A percentile compares a stretch with the other conserved stretches of the same genome.
These are phyloP conservation scores for Trichoderma guizhouense DNA, from an alignment of 2,329 filamentous ascomycete species.

Conservation along the genomic window DNA sequence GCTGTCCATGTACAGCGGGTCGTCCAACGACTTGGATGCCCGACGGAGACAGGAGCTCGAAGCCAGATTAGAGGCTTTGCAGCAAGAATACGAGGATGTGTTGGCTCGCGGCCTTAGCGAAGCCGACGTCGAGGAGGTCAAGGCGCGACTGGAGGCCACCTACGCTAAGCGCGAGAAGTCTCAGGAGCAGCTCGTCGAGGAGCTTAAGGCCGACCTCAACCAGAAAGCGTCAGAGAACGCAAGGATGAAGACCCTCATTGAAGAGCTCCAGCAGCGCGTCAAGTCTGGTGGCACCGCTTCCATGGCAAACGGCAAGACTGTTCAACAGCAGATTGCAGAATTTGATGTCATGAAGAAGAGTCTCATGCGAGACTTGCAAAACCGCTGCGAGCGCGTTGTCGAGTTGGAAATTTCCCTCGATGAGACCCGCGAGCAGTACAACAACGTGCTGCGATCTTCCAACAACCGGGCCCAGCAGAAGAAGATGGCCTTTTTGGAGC, in stretches of 20 bases:
- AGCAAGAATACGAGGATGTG: slow-evolving; percentile 80
- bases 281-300: slow-evolving; percentile 59
- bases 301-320: slow-evolving; percentile 79
- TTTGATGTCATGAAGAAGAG: slow-evolving; percentile 99
- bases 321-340: slow-evolving; percentile 96
- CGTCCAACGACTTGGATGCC: slow-evolving; percentile 61
- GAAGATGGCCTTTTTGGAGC: slow-evolving; percentile 99
- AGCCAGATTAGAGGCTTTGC: slow-evolving; percentile 66
- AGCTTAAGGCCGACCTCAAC: slow-evolving; percentile 70
- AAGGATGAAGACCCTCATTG: slow-evolving; percentile 75
- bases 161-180: slow-evolving; percentile 72
- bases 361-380: slow-evolving; percentile 96
- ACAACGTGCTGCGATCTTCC: slow-evolving; percentile 92
- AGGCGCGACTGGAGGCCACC: slow-evolving; percentile 71
- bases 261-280: slow-evolving; percentile 71
- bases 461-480: slow-evolving; percentile 99
- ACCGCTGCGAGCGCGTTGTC: slow-evolving; percentile 95
- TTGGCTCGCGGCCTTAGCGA: slow-evolving; percentile 76
- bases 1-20: slow-evolving; percentile 70
- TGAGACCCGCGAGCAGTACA: slow-evolving; percentile 97
- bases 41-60: slow-evolving; percentile 75
- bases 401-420: slow-evolving; percentile 97
- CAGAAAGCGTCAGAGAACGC: slow-evolving; percentile 79
- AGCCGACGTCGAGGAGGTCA: slow-evolving; percentile 79
- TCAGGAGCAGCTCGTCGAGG: slow-evolving; percentile 69